Evolutionary conservation across 163 green algal genomes (phyloP).

Genomic region (Chlamydomonas reinhardtii): DNA sequence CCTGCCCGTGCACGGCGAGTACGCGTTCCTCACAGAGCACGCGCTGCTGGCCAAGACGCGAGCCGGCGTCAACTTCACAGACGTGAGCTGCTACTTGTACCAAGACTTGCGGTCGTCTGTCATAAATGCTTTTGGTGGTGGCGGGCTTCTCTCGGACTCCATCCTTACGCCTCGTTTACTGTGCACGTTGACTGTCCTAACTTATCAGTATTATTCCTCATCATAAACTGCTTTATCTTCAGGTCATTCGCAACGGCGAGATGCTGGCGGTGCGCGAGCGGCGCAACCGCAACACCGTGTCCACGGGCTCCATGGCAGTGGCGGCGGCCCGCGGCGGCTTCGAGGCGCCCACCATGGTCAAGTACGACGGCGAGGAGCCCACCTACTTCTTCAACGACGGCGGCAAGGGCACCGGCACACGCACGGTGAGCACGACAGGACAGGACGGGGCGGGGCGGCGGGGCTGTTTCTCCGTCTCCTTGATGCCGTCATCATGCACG

Average conservation of each 20-base stretch:
- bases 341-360: constrained; percentile 16
- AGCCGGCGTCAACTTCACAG: constrained; percentile 72
- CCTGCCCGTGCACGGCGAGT: constrained; percentile 98
- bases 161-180: no score
- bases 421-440: constrained; percentile 19
- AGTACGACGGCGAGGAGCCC: constrained; percentile 49
- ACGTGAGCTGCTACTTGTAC: no score
- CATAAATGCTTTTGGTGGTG: no score
- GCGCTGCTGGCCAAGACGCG: constrained; percentile 84
- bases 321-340: background rate
- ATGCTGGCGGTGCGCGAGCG: constrained; percentile 93
- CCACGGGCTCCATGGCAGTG: constrained; percentile 65
- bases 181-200: no score
- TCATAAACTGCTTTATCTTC: no score
- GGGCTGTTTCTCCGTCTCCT: no score
- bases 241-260: constrained; percentile 97
- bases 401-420: constrained; percentile 84
- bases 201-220: no score
- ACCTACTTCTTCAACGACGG: constrained; percentile 95
- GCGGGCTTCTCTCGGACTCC: no score
- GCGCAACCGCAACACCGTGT: constrained; percentile 82
- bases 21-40: constrained; percentile 95
- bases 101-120: no score
- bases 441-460: no score
- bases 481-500: no score